A percentile compares a stretch with the other conserved stretches of the same genome.
Evolutionary conservation across 2,329 filamentous ascomycete species (phyloP).

Genomic region (Aureobasidium sp.): DNA sequence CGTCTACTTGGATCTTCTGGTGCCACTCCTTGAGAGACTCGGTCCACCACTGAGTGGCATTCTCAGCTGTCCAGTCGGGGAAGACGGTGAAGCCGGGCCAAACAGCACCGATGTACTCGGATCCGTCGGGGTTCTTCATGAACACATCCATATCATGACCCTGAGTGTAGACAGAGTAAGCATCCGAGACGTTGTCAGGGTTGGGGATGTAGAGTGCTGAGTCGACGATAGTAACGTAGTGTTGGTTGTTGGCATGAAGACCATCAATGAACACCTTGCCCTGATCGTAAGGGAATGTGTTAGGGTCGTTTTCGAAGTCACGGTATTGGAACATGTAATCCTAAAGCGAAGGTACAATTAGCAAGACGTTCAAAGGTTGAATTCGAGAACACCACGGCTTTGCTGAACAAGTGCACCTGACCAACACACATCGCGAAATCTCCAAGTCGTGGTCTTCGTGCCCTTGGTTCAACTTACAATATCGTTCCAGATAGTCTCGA

Average conservation of each 20-base stretch:
- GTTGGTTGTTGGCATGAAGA: conserved; percentile 48
- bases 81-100: conserved; percentile 61
- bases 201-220: conserved; percentile 66
- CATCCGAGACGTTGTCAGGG: conserved; percentile 59
- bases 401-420: conserved; percentile 14
- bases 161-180: conserved; percentile 40
- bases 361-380: not conserved
- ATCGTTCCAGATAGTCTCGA: conserved; percentile 44
- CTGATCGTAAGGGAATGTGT: conserved; percentile 44
- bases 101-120: conserved; percentile 43
- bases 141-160: conserved; percentile 30
- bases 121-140: conserved; percentile 31
- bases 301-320: conserved; percentile 51
- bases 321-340: conserved; percentile 53
- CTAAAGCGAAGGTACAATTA: not conserved
- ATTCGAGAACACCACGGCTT: too few relatives aligned
- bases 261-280: conserved; percentile 46
- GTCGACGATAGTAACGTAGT: conserved; percentile 57
- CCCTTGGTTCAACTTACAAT: not conserved
- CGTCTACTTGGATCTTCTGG: conserved; percentile 47
- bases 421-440: too few relatives aligned
- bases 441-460: too few relatives aligned
- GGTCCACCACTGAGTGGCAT: conserved; percentile 54
- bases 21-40: conserved; percentile 47
- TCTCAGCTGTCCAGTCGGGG: conserved; percentile 54